Conservation (phyloP, 2,329 filamentous ascomycete genomes). For the Xenoacremonium recifei region DNA sequence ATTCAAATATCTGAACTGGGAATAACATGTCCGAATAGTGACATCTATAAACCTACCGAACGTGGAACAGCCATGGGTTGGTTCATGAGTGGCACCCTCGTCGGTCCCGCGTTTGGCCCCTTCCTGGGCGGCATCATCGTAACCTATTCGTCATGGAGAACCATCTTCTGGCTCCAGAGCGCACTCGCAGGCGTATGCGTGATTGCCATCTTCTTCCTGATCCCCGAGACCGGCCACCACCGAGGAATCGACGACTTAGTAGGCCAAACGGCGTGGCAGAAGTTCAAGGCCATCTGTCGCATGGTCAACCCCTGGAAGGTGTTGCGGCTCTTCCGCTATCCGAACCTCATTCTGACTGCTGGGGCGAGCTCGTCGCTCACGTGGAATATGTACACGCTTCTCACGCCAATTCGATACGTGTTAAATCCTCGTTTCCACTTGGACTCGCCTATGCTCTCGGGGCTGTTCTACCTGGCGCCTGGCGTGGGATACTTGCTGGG, state of each 20-base stretch:
- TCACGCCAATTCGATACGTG: conserved; percentile 69
- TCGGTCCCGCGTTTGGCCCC: conserved; percentile 68
- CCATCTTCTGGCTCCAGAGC: conserved; percentile 76
- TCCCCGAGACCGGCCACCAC: conserved; percentile 72
- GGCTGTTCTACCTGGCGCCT: conserved; percentile 73
- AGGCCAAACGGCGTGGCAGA: conserved; percentile 48
- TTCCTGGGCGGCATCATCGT: conserved; percentile 76
- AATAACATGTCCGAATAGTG: conserved; percentile 34
- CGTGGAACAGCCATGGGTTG: conserved; percentile 71
- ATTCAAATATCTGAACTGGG: not conserved
- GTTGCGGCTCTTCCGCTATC: conserved; percentile 62
- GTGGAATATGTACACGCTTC: conserved; percentile 67
- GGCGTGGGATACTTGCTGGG: conserved; percentile 68
- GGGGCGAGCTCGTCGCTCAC: conserved; percentile 62
- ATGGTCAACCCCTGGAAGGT: conserved; percentile 68
- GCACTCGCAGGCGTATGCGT: conserved; percentile 61
- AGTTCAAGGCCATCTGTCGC: conserved; percentile 53
- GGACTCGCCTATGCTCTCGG: conserved; percentile 62
- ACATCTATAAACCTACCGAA: conserved; percentile 64
- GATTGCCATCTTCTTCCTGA: conserved; percentile 60
- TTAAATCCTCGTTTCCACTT: conserved; percentile 73
- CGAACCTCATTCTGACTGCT: conserved; percentile 61
- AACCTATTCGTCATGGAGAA: conserved; percentile 69
- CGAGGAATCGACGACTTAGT: conserved; percentile 61
- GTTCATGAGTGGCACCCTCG: conserved; percentile 69